Evolutionary conservation across 2,329 filamentous ascomycete species (phyloP).

Genomic region (Diplodia seriata): DNA sequence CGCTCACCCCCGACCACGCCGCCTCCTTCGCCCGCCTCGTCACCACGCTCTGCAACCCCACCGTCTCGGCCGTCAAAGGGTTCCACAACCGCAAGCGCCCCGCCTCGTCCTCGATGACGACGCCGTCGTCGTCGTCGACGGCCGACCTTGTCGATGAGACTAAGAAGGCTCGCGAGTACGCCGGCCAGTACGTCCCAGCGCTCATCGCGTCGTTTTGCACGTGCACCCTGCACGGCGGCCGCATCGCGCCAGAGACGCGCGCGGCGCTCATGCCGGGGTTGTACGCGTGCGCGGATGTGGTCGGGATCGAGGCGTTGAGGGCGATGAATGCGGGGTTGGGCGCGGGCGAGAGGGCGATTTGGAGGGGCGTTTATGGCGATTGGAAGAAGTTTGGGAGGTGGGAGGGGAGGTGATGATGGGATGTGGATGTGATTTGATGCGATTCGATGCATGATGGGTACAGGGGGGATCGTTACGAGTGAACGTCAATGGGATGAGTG

Average conservation of each 20-base stretch:
- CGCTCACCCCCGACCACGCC: conserved; percentile 65
- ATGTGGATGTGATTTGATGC: no score
- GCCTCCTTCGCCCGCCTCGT: conserved; percentile 61
- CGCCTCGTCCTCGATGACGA: conserved; percentile 22
- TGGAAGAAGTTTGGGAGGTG: conserved; percentile 43
- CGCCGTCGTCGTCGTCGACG: background rate
- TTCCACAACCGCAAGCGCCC: conserved; percentile 42
- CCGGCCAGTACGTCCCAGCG: conserved; percentile 64
- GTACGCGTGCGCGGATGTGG: conserved; percentile 48
- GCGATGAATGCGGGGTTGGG: conserved; percentile 49
- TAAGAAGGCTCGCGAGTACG: conserved; percentile 64
- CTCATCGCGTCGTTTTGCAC: conserved; percentile 64
- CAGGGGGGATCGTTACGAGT: background rate
- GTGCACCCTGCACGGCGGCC: conserved; percentile 56
- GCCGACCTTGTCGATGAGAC: conserved; percentile 63
- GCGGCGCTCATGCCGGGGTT: conserved; percentile 64
- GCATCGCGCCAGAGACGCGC: conserved; percentile 60
- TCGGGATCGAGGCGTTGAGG: conserved; percentile 43
- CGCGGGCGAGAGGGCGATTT: conserved; percentile 44
- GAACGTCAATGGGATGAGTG: conserved; percentile 3
- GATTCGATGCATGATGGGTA: background rate
- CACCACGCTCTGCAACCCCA: conserved; percentile 67
- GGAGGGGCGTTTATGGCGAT: conserved; percentile 47
- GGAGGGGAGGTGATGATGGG: conserved; percentile 27
- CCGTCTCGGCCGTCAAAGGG: conserved; percentile 61